These are phyloP conservation scores for Crucihimalaya himalaica DNA, from an alignment of 345 rosid species.

Conservation along the genomic window DNA sequence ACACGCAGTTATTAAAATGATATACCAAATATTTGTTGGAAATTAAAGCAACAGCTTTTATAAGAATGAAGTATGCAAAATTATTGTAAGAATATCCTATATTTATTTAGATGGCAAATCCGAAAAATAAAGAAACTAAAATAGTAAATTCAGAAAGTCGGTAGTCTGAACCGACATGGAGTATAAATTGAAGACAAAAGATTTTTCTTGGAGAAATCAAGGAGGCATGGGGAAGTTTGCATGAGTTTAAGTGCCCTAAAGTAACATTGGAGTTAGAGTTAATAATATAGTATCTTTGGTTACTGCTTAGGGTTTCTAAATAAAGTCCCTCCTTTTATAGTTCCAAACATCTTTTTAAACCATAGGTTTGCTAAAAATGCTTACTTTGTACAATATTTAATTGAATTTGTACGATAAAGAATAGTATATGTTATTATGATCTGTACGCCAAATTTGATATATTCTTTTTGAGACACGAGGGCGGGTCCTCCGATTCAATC, in stretches of 20 bases:
- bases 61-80: not conserved
- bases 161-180: constrained; percentile 35
- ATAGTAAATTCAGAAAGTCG: constrained; percentile 30
- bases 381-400: constrained; percentile 2
- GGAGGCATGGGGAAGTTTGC: constrained; percentile 32
- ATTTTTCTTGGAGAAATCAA: constrained; percentile 31
- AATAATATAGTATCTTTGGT: constrained; percentile 6
- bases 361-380: constrained; percentile 31
- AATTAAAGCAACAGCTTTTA: not conserved
- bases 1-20: not conserved
- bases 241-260: constrained; percentile 44
- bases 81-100: not conserved
- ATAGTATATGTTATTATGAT: not conserved
- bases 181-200: constrained; percentile 16
- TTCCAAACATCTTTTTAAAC: constrained; percentile 30
- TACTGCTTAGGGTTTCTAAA: constrained; percentile 35
- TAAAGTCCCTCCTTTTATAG: constrained; percentile 22
- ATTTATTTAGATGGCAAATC: not conserved
- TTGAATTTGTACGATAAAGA: not conserved
- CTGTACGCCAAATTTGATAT: constrained; percentile 19
- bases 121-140: not conserved
- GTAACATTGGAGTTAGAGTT: constrained; percentile 20
- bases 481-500: constrained; percentile 39
- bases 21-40: not conserved
- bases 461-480: constrained; percentile 37